phyloP scores from a whole-genome alignment of 2,329 filamentous ascomycete species.

The Penicillium sclerotiorum region DNA sequence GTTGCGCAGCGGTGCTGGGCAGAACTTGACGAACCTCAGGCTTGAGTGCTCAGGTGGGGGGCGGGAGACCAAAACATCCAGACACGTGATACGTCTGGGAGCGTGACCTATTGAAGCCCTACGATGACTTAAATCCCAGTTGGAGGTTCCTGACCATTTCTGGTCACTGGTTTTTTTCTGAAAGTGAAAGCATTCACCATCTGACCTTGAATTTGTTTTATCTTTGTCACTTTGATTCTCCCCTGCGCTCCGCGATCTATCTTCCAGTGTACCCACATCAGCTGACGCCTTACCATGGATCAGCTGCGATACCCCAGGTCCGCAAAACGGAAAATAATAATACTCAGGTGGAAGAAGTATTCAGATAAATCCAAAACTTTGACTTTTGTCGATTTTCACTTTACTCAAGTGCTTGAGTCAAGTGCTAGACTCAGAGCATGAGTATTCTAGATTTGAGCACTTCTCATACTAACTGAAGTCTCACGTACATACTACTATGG shows the following conservation, averaged over 20 bases:
- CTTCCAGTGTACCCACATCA: slow-evolving; percentile 1
- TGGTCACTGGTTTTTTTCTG: neutral
- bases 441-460: too few species aligned
- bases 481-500: too few species aligned
- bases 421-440: too few species aligned
- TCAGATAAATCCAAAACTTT: too few species aligned
- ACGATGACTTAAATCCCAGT: slow-evolving; percentile 5
- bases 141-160: too few species aligned
- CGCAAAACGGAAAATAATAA: neutral
- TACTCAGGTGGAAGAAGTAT: neutral
- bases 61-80: slow-evolving; percentile 27
- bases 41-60: too few species aligned
- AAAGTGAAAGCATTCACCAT: neutral
- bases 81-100: slow-evolving; percentile 26
- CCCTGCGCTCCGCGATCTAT: neutral
- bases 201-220: neutral
- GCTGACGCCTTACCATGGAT: slow-evolving; percentile 5
- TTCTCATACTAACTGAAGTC: too few species aligned
- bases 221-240: neutral
- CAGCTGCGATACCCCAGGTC: neutral
- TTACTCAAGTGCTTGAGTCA: too few species aligned
- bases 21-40: too few species aligned
- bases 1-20: slow-evolving; percentile 2
- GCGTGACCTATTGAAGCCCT: slow-evolving; percentile 10
- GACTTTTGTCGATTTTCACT: too few species aligned